Evolutionary conservation across 2,329 filamentous ascomycete species (phyloP).

Genomic region (Furcasterigmium sp.): DNA sequence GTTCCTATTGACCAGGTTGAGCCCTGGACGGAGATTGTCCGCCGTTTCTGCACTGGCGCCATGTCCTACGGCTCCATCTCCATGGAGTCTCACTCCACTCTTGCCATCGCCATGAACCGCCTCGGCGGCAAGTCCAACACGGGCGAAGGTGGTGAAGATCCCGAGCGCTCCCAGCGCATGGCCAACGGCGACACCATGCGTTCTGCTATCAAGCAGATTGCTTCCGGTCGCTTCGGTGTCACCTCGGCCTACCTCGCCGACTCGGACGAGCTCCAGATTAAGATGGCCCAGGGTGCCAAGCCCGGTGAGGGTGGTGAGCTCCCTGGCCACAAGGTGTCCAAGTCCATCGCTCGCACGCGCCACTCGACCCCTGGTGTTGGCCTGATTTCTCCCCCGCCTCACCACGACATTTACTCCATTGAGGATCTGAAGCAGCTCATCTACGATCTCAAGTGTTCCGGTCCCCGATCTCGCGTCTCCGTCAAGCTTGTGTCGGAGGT

Average conservation of each 20-base stretch:
- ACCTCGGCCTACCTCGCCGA: constrained; percentile 93
- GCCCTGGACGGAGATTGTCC: constrained; percentile 96
- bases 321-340: constrained; percentile 93
- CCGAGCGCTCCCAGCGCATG: constrained; percentile 80
- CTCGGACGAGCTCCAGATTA: constrained; percentile 95
- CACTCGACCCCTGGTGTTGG: constrained; percentile 96
- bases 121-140: constrained; percentile 97
- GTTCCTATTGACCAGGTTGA: constrained; percentile 96
- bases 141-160: constrained; percentile 93
- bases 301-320: constrained; percentile 96
- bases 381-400: constrained; percentile 90
- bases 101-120: constrained; percentile 95
- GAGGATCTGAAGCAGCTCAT: constrained; percentile 97
- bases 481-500: constrained; percentile 98
- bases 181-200: constrained; percentile 95
- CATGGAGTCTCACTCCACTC: constrained; percentile 94
- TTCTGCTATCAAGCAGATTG: constrained; percentile 96
- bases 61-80: constrained; percentile 99
- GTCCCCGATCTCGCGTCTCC: constrained; percentile 84
- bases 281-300: constrained; percentile 98
- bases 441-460: constrained; percentile 95
- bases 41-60: constrained; percentile 91
- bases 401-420: constrained; percentile 98
- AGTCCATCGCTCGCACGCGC: constrained; percentile 87
- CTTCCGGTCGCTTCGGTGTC: constrained; percentile 92